A percentile compares a stretch with the other conserved stretches of the same genome.
Evolutionary conservation across 2,329 filamentous ascomycete genomes (phyloP).

Genomic region (Coniochaeta ligniaria): DNA sequence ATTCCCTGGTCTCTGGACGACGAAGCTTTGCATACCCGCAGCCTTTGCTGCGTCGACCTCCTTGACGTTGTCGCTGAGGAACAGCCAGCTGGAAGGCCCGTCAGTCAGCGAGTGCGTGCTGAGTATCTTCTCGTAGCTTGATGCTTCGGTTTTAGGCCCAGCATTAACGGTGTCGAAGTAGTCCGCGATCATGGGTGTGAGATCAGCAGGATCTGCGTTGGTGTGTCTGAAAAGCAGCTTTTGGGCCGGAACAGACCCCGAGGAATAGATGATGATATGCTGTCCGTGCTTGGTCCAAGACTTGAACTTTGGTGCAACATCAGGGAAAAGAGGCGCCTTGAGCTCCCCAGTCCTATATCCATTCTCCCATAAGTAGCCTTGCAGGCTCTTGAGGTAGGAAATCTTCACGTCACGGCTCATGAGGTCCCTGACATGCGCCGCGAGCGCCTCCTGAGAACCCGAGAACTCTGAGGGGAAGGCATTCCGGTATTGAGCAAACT

Average conservation of each 20-base stretch:
- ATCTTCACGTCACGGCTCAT: slow-evolving; percentile 67
- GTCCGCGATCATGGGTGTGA: slow-evolving; percentile 50
- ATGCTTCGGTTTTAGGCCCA: slow-evolving; percentile 60
- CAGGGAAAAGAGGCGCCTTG: slow-evolving; percentile 65
- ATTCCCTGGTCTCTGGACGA: slow-evolving; percentile 65
- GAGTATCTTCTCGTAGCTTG: slow-evolving; percentile 62
- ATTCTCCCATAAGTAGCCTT: slow-evolving; percentile 70
- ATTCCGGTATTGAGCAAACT: slow-evolving; percentile 60
- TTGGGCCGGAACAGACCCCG: slow-evolving; percentile 73
- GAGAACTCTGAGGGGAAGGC: slow-evolving; percentile 63
- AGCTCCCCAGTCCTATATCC: slow-evolving; percentile 67
- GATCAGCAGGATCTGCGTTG: slow-evolving; percentile 48
- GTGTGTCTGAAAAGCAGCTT: slow-evolving; percentile 71
- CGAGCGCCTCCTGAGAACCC: slow-evolving; percentile 49
- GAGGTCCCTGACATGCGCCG: slow-evolving; percentile 62
- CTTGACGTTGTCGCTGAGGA: slow-evolving; percentile 72
- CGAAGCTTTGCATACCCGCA: slow-evolving; percentile 56
- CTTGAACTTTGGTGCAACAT: slow-evolving; percentile 59
- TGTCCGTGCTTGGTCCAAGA: slow-evolving; percentile 48
- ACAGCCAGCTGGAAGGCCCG: slow-evolving; percentile 54
- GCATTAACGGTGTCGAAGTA: slow-evolving; percentile 81
- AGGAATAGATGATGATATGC: slow-evolving; percentile 71
- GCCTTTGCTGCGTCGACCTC: slow-evolving; percentile 57
- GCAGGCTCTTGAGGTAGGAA: slow-evolving; percentile 70
- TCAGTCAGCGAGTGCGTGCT: slow-evolving; percentile 35